Conservation (phyloP, 331 rosid genomes). For the Dryas integrifolia region DNA sequence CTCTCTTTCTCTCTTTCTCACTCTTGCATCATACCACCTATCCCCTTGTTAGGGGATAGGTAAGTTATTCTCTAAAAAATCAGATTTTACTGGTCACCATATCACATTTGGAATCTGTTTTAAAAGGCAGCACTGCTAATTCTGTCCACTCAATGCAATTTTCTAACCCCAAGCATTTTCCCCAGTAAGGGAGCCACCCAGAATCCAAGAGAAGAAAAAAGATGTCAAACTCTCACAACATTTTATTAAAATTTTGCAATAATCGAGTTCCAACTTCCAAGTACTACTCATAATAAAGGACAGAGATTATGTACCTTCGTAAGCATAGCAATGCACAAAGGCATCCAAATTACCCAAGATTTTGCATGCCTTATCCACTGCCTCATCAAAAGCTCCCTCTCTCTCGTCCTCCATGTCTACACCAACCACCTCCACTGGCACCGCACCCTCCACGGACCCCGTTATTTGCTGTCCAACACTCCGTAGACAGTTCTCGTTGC, state of each 20-base stretch:
- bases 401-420: constrained; percentile 53
- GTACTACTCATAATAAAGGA: too few species aligned
- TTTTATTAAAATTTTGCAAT: neutral
- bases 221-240: neutral
- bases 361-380: constrained; percentile 57
- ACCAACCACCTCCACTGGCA: constrained; percentile 46
- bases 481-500: constrained; percentile 43
- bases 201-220: neutral
- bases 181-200: neutral
- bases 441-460: constrained; percentile 32
- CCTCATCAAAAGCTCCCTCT: constrained; percentile 46
- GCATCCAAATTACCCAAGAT: constrained; percentile 67
- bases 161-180: too few species aligned
- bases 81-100: too few species aligned
- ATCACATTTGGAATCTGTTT: too few species aligned
- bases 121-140: too few species aligned
- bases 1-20: too few species aligned
- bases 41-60: too few species aligned
- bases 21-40: too few species aligned
- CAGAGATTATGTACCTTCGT: constrained; percentile 50
- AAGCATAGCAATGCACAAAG: constrained; percentile 60
- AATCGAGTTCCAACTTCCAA: too few species aligned
- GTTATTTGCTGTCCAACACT: constrained; percentile 32
- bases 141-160: too few species aligned
- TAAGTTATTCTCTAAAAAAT: too few species aligned